Conservation (phyloP, 1,139 yeast species). For the Protomyces lactucae-debilis region DNA sequence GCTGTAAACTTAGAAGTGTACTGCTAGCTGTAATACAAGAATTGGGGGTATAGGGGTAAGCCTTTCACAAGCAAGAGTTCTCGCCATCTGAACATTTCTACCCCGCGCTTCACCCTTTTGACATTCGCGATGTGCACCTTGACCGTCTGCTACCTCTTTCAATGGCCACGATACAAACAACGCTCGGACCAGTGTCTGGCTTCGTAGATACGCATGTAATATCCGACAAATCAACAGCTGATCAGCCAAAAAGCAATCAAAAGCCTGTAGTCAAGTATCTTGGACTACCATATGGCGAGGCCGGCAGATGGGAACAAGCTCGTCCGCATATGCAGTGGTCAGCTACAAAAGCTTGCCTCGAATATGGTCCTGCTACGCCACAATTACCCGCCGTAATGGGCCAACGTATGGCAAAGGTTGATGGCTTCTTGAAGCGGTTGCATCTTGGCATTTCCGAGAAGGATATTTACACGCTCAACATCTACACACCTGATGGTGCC, state of each 20-base stretch:
- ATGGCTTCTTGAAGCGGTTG: not conserved
- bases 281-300: slow-evolving; percentile 18
- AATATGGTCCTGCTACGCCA: slow-evolving; percentile 17
- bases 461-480: slow-evolving; percentile 15
- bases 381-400: slow-evolving; percentile 5
- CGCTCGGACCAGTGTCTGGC: slow-evolving; percentile 18
- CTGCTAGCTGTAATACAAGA: not conserved
- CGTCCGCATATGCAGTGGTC: slow-evolving; percentile 7
- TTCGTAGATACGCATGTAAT: slow-evolving; percentile 20
- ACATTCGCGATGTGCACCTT: not conserved
- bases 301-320: slow-evolving; percentile 18
- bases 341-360: slow-evolving; percentile 2
- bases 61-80: not conserved
- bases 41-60: not conserved
- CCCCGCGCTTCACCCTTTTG: no score
- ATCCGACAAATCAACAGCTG: slow-evolving; percentile 2
- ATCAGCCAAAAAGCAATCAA: not conserved
- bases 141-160: not conserved
- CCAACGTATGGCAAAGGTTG: not conserved
- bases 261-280: slow-evolving; percentile 19
- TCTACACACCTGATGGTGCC: slow-evolving; percentile 13
- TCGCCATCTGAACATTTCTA: no score
- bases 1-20: no score
- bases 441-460: slow-evolving; percentile 17
- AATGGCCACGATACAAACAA: slow-evolving; percentile 11